A percentile compares a stretch with the other conserved stretches of the same genome.
Conservation (phyloP, 352 stramenopile species). For the Stramenopiles sp. region DNA sequence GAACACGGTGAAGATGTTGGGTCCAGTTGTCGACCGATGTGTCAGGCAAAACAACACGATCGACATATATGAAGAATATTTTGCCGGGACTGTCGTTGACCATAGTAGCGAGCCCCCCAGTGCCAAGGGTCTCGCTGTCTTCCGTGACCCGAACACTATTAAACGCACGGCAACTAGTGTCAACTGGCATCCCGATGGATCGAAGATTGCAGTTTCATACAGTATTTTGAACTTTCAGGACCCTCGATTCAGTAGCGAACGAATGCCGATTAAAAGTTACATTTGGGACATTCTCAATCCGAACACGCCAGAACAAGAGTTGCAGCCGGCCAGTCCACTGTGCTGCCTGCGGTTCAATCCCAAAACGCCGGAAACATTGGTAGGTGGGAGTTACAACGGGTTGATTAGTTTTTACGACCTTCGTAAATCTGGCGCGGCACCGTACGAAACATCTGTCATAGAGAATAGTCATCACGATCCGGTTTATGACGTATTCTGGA, state of each 20-base stretch:
- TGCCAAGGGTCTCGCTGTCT: conserved; percentile 85
- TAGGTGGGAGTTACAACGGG: conserved; percentile 86
- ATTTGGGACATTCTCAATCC: conserved; percentile 93
- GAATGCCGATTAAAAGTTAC: conserved; percentile 40
- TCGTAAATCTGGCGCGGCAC: conserved; percentile 59
- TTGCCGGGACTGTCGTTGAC: conserved; percentile 62
- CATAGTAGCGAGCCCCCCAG: conserved; percentile 78
- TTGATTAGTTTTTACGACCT: conserved; percentile 89
- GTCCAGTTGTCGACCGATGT: conserved; percentile 64
- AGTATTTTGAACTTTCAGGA: conserved; percentile 86
- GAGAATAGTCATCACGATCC: conserved; percentile 91
- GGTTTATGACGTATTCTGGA: conserved; percentile 86
- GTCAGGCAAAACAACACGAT: conserved; percentile 96
- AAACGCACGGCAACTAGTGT: conserved; percentile 82
- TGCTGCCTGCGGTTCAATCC: conserved; percentile 80
- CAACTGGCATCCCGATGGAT: conserved; percentile 87
- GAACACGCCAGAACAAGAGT: conserved; percentile 78
- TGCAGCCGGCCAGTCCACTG: conserved; percentile 63
- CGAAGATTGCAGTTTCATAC: conserved; percentile 87
- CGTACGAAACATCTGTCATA: conserved; percentile 72
- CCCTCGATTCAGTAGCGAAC: conserved; percentile 53
- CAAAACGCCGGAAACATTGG: conserved; percentile 81
- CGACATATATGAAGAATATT: conserved; percentile 93
- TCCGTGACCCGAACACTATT: conserved; percentile 75
- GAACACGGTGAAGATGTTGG: conserved; percentile 69